phyloP scores from a whole-genome alignment of 306 rosid genomes.

The Hylodesmum podocarpum region DNA sequence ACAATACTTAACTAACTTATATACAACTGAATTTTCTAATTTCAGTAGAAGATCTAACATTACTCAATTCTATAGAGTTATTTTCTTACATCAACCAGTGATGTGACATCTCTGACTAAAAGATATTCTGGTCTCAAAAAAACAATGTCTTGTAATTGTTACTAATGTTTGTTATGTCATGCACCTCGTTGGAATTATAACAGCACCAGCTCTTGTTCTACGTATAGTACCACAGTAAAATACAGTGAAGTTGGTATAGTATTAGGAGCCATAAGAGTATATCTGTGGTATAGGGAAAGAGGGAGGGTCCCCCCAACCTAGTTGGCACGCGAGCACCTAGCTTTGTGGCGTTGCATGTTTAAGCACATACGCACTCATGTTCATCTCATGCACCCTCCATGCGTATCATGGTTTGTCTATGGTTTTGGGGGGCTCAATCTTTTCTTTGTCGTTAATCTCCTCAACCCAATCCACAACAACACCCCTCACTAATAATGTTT shows the following conservation, averaged over 20 bases:
- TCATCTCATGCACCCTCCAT: slow-evolving; percentile 44
- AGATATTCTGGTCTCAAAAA: background rate
- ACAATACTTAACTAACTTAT: background rate
- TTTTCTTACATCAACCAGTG: no score
- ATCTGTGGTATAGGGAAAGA: no score
- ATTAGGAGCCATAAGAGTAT: background rate
- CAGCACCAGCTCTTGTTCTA: background rate
- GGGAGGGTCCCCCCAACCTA: slow-evolving; percentile 28
- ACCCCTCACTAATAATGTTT: slow-evolving; percentile 1
- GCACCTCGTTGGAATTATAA: background rate
- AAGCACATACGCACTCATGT: slow-evolving; percentile 21
- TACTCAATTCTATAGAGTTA: no score
- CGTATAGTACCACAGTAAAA: background rate
- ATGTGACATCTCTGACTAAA: no score
- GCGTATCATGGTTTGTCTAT: slow-evolving; percentile 39
- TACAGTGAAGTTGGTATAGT: background rate
- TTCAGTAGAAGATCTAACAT: background rate
- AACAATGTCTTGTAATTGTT: background rate
- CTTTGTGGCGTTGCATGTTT: slow-evolving; percentile 46
- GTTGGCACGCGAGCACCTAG: slow-evolving; percentile 61
- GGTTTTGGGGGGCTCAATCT: slow-evolving; percentile 50
- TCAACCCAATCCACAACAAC: background rate
- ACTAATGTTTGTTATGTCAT: background rate
- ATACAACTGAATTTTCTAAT: background rate
- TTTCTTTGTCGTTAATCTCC: slow-evolving; percentile 30